Conservation (phyloP, 1,284 basidiomycete genomes). For the Puccinia hordei region DNA sequence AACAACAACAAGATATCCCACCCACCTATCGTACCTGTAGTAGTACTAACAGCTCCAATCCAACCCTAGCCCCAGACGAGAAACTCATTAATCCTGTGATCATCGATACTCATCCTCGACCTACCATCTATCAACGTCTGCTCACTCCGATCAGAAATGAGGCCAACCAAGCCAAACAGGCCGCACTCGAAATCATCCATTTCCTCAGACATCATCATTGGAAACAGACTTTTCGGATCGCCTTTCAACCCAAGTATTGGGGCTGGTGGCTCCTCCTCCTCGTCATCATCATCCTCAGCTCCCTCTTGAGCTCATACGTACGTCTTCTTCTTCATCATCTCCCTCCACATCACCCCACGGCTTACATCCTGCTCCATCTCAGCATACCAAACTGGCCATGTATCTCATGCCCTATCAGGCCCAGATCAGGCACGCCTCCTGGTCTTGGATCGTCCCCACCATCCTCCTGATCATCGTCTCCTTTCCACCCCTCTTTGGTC, state of each 20-base stretch:
- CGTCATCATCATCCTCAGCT: conserved; percentile 13
- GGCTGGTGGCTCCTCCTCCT: conserved; percentile 24
- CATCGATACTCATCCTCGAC: too few relatives aligned
- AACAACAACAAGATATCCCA: too few relatives aligned
- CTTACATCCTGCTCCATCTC: not conserved
- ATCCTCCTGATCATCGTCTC: conserved; percentile 60
- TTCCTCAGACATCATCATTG: conserved; percentile 22
- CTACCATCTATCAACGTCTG: not conserved
- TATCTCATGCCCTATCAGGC: conserved; percentile 30
- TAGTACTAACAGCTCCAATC: too few relatives aligned
- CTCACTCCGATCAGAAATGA: not conserved
- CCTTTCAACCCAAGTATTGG: conserved; percentile 28
- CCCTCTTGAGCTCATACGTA: conserved; percentile 16
- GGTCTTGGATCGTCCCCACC: conserved; percentile 58
- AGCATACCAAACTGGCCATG: conserved; percentile 25
- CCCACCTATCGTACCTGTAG: too few relatives aligned
- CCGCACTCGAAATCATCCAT: not conserved
- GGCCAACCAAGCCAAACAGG: not conserved
- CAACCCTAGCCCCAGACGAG: too few relatives aligned
- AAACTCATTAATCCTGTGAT: too few relatives aligned
- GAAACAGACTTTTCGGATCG: not conserved
- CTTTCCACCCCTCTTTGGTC: conserved; percentile 61
- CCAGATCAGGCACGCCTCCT: conserved; percentile 7
- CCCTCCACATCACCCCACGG: not conserved
- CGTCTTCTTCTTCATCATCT: not conserved